phyloP scores from a whole-genome alignment of 2,329 filamentous ascomycete species.

The Thelonectria discophora region DNA sequence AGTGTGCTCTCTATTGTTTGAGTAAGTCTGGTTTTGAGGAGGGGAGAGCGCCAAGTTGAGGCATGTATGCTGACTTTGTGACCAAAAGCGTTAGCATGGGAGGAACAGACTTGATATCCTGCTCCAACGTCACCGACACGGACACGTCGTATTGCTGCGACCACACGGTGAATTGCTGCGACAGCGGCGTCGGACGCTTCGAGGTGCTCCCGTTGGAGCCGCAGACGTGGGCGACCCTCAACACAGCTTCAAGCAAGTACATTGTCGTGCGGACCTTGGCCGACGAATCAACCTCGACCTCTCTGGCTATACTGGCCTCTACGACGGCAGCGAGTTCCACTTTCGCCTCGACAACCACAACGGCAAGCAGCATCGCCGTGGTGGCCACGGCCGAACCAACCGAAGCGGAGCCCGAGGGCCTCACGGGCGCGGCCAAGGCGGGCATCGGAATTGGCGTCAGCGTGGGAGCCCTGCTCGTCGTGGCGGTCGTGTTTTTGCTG shows the following conservation, averaged over 20 bases:
- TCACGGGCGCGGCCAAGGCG: slow-evolving; percentile 21
- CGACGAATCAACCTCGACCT: slow-evolving; percentile 8
- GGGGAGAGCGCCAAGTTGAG: too few relatives aligned
- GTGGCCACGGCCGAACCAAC: neutral
- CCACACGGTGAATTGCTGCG: slow-evolving; percentile 35
- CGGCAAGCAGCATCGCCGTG: neutral
- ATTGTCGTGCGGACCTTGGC: slow-evolving; percentile 30
- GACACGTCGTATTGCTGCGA: slow-evolving; percentile 41
- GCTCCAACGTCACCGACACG: slow-evolving; percentile 37
- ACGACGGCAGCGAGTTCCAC: slow-evolving; percentile 1
- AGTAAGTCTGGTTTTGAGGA: too few relatives aligned
- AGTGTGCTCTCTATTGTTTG: slow-evolving; percentile 32
- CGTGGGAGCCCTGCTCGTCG: slow-evolving; percentile 11
- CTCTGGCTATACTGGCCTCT: neutral
- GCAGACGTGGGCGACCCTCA: slow-evolving; percentile 34
- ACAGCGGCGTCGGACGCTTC: slow-evolving; percentile 40
- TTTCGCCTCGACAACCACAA: slow-evolving; percentile 7
- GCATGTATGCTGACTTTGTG: neutral
- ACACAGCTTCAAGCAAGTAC: slow-evolving; percentile 28
- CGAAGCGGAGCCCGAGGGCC: neutral
- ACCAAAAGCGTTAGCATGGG: slow-evolving; percentile 30
- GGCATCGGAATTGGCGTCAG: slow-evolving; percentile 28
- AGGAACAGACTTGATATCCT: slow-evolving; percentile 41
- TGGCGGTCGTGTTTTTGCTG: slow-evolving; percentile 19
- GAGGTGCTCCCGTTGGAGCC: slow-evolving; percentile 36